Evolutionary conservation across 768 basidiomycete species (phyloP).

Genomic region (Lactarius vividus): DNA sequence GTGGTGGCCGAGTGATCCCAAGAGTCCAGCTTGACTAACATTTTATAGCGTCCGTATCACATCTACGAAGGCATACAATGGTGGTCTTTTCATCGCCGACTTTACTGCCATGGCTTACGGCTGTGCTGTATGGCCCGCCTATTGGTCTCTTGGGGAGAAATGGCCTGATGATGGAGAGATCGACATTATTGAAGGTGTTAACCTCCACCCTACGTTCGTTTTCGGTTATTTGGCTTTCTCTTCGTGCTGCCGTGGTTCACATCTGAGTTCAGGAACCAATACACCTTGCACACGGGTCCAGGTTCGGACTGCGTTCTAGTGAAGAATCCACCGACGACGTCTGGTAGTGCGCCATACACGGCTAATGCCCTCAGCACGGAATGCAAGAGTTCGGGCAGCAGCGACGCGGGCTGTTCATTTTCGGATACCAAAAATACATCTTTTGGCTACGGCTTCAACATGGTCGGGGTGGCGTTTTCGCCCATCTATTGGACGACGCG

Average conservation of each 20-base stretch:
- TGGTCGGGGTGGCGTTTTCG: constrained; percentile 14
- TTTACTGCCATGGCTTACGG: constrained; percentile 33
- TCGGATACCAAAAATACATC: not conserved
- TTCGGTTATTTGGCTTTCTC: not conserved
- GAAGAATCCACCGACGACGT: not conserved
- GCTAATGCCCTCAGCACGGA: not conserved
- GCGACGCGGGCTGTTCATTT: constrained; percentile 12
- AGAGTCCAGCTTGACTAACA: not conserved
- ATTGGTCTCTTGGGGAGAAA: constrained; percentile 26
- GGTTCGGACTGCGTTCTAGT: not conserved
- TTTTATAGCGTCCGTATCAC: constrained; percentile 32
- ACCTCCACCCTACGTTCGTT: not conserved
- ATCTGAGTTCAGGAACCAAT: constrained; percentile 6
- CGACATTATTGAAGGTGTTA: constrained; percentile 35
- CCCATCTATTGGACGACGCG: not conserved
- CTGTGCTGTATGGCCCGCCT: constrained; percentile 34
- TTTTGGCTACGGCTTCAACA: constrained; percentile 16
- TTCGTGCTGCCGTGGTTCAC: not conserved
- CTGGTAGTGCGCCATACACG: not conserved
- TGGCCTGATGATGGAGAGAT: constrained; percentile 37
- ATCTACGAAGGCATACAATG: constrained; percentile 31
- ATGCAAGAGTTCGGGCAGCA: not conserved
- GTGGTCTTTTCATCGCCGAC: constrained; percentile 36
- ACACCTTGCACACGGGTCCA: constrained; percentile 11
- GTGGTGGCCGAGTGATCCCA: not conserved